Evolutionary conservation across 75 land plant species (phyloP), one percentile per base, ranked within the genome.

Genomic region (Sequoiadendron giganteum): DNA sequence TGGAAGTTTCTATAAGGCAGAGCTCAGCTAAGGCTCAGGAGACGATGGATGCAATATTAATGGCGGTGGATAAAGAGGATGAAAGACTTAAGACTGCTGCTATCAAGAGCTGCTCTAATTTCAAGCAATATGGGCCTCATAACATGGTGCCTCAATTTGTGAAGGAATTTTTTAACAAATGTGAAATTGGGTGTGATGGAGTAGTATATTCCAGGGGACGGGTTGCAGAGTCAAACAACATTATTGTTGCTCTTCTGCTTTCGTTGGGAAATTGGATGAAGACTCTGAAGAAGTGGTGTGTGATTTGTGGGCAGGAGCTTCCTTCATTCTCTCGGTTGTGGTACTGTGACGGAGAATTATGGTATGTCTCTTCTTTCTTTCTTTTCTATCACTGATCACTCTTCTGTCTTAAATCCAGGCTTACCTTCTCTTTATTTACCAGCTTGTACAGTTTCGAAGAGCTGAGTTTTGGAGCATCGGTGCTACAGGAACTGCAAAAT

Each of bases 371-470:
- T 61, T 19, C 25, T 61, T n/a, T n/a, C n/a, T n/a, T n/a, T n/a
- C n/a, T n/a, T n/a, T n/a, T n/a, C n/a, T n/a, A n/a, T n/a, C n/a
- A n/a, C n/a, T n/a, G n/a, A 54, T 13, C 14, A 54, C 14, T 13
- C 1, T 54, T 54, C 0, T 54, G 56, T 13, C 13, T 54, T 2
- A 54, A 14, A 54, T 54, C 56, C 56, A 54, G 15, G 13, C 11
- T 54, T 54, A 54, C 11, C 56, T 54, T 75, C n/a, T 34, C 8
- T 75, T 9, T 34, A 1, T n/a, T 30, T 73, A 32, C n/a, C 87
- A 89, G 91, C 55, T 88, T 89, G 43, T 89, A 81, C 54, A 86
- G 82, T 47, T 91, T 89, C 49, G 90, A 91, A 85, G 92, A 91
- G 55, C 36, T 87, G 43, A 90, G 90, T 16, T 30, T 91, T 38